These are phyloP conservation scores for Polytrichum formosum DNA, from an alignment of 225 moss, liverwort and hornwort species.

Conservation along the genomic window DNA sequence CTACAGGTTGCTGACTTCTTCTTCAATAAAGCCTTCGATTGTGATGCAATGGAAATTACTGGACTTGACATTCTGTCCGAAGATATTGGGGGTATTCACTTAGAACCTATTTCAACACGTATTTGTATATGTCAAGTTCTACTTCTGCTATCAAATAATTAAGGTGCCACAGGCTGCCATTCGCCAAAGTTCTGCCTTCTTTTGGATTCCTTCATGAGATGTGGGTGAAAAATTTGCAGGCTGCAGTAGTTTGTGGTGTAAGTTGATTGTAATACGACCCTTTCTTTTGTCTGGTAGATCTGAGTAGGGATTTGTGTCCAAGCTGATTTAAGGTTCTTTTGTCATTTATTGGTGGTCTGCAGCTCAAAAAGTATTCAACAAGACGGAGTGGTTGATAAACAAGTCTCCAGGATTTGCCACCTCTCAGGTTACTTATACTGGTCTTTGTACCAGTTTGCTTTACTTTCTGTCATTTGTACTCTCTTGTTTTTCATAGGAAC, in stretches of 20 bases:
- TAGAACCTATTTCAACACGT: background rate
- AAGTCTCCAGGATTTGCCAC: constrained; percentile 16
- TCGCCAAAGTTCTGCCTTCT: too few species aligned
- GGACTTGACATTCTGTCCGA: constrained; percentile 37
- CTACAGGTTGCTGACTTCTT: constrained; percentile 31
- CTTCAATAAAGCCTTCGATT: constrained; percentile 38
- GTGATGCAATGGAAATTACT: constrained; percentile 17
- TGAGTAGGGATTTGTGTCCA: too few species aligned
- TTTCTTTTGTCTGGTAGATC: too few species aligned
- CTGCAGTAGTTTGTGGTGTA: too few species aligned
- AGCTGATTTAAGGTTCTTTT: background rate
- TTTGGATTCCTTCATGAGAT: too few species aligned
- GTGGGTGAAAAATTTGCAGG: too few species aligned
- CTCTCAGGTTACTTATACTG: constrained; percentile 24
- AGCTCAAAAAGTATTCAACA: constrained; percentile 53
- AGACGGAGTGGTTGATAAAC: constrained; percentile 31
- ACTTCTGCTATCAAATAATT: too few species aligned
- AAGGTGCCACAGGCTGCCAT: too few species aligned
- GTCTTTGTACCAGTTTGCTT: too few species aligned
- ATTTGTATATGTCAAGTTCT: too few species aligned
- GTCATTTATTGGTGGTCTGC: constrained; percentile 11
- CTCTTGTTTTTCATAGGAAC: background rate
- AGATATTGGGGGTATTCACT: constrained; percentile 41
- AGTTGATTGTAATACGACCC: too few species aligned
- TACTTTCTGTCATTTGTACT: background rate